Evolutionary conservation across 2,329 filamentous ascomycete genomes (phyloP), one percentile per base, ranked within the genome.

Genomic region (Ceratocystiopsis sp.): DNA sequence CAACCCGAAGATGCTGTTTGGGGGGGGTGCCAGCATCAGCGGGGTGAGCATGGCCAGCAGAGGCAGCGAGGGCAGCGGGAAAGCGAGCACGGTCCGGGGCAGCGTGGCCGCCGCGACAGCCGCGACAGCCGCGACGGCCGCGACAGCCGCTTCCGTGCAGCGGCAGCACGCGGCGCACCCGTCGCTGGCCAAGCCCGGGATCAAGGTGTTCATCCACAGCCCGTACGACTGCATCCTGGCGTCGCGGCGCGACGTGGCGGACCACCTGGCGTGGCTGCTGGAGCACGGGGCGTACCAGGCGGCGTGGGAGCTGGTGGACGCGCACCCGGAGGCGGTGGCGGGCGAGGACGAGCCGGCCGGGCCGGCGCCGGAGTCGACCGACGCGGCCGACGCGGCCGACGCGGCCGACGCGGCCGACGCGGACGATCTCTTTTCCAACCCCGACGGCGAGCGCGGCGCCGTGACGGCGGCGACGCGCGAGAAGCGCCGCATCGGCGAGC

Each of bases 171-270:
- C 17, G 29, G 62, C 69, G 2, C 69, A 79, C 55, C 60, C 72
- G 43, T 67, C 66, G 52, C 58, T 81, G 49, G 53, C 68, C 50
- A 69, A 75, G 53, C 66, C 65, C 41, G 69, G 73, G 2, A 59
- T 69, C 52, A 58, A 96, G 54, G 82, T 98, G 15, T 95, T 95
- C 57, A 84, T 98, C 36, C 86, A 94, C 54, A 95, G 86, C 53
- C 91, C 91, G 0, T 98, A 93, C 55, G 91, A 98, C 60, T 96
- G 87, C 53, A 80, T 96, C n/a, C 65, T 95, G 43, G 84, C 85
- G 1, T 84, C 91, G 3, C 87, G 87, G 56, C 72, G 91, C 51
- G 87, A 94, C 54, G 67, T 93, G 15, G 67, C 76, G 4, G 91
- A 98, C 59, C 86, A 93, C 54, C 65, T 96, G 18, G 66, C 70